phyloP scores from a whole-genome alignment of 1,284 basidiomycete genomes.

The Coniferiporia sulphurascens region DNA sequence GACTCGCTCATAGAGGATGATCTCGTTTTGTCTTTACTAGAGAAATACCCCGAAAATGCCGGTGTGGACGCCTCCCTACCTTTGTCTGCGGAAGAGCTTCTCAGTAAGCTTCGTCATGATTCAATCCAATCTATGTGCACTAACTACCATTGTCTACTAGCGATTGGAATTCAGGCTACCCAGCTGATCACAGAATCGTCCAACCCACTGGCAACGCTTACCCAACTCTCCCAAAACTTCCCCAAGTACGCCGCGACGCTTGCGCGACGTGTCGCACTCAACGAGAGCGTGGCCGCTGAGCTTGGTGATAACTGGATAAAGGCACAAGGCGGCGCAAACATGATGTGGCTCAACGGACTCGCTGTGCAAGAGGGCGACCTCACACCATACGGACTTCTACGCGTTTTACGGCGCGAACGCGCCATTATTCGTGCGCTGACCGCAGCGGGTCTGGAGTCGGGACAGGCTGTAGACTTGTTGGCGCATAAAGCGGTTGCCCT shows the following conservation, averaged over 20 bases:
- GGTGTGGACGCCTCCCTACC: slow-evolving; percentile 49
- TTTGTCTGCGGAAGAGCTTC: slow-evolving; percentile 60
- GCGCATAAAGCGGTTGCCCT: slow-evolving; percentile 53
- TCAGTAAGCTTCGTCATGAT: slow-evolving; percentile 32
- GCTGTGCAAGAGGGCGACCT: slow-evolving; percentile 58
- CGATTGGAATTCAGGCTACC: slow-evolving; percentile 68
- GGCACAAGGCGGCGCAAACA: slow-evolving; percentile 48
- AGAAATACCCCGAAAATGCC: slow-evolving; percentile 50
- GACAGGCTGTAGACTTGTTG: slow-evolving; percentile 68
- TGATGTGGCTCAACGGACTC: slow-evolving; percentile 79
- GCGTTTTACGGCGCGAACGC: slow-evolving; percentile 64
- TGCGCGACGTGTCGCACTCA: slow-evolving; percentile 57
- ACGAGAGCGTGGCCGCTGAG: slow-evolving; percentile 52
- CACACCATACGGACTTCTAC: slow-evolving; percentile 57
- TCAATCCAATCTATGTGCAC: background rate
- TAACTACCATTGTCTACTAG: slow-evolving; percentile 30
- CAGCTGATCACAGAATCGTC: slow-evolving; percentile 65
- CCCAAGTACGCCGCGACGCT: slow-evolving; percentile 77
- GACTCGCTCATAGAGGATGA: slow-evolving; percentile 33
- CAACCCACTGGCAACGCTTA: slow-evolving; percentile 58
- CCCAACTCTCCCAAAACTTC: slow-evolving; percentile 80
- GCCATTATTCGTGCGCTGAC: slow-evolving; percentile 57
- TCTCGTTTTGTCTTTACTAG: slow-evolving; percentile 45
- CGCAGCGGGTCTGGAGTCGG: slow-evolving; percentile 54
- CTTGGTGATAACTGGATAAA: slow-evolving; percentile 51